Conservation (phyloP, 2,329 filamentous ascomycete species). For the Trichoderma sp. region DNA sequence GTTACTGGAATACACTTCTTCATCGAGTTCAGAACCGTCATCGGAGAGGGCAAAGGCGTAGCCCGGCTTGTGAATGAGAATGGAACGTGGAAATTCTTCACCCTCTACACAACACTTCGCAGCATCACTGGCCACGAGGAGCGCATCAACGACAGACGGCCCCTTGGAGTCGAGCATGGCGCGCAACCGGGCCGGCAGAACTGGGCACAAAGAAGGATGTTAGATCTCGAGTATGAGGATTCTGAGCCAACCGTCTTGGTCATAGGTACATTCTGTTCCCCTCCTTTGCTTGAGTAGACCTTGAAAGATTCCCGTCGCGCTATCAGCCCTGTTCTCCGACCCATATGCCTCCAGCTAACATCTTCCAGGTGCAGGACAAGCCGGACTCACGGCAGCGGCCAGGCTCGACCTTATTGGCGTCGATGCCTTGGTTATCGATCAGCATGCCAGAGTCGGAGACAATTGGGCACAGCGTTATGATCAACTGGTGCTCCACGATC, state of each 20-base stretch:
- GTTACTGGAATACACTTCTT: constrained; percentile 60
- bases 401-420: constrained; percentile 50
- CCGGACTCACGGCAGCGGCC: constrained; percentile 41
- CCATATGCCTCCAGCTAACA: background rate
- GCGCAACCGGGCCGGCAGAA: constrained; percentile 56
- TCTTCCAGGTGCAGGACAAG: constrained; percentile 58
- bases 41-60: constrained; percentile 60
- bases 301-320: background rate
- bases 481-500: constrained; percentile 69
- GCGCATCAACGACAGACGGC: constrained; percentile 48
- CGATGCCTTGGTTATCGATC: constrained; percentile 60
- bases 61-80: constrained; percentile 52
- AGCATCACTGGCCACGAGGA: constrained; percentile 60
- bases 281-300: background rate
- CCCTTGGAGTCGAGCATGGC: constrained; percentile 60
- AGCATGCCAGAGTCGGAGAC: constrained; percentile 60
- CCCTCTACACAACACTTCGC: constrained; percentile 61
- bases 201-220: constrained; percentile 58
- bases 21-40: constrained; percentile 54
- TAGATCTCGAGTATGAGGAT: constrained; percentile 51
- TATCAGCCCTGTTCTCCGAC: background rate
- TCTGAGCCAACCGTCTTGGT: constrained; percentile 62
- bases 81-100: constrained; percentile 62
- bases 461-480: constrained; percentile 66
- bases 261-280: constrained; percentile 51